Evolutionary conservation across 345 rosid genomes (phyloP), one percentile per base, ranked within the genome.

Genomic region (Carallia brachiata): DNA sequence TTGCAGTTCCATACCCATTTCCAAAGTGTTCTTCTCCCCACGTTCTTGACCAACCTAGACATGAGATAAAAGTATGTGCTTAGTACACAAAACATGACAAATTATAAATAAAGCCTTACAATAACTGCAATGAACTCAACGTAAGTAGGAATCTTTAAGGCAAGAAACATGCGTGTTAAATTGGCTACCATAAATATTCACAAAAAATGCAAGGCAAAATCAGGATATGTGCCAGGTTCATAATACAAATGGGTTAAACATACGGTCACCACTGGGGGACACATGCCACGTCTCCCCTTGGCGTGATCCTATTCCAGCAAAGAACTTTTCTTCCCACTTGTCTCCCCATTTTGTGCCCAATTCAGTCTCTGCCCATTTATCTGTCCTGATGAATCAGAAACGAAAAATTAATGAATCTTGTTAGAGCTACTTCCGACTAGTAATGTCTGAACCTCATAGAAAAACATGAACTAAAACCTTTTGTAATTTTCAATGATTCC

Each of bases 231-330:
- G 19, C 36, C 36, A 52, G 53, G 17, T 16, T 19, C 36, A 65
- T 7, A 52, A 59, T 15, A 64, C 52, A 62, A 28, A 52, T 36
- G 63, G 61, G 67, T 48, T 69, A 61, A 61, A 82, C 97, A 54
- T 67, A 95, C 99, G 91, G 73, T 90, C 91, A 50, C 81, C 88
- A 8, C 80, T 76, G 12, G 97, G 89, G 73, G 99, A 89, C 70
- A 86, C 95, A 79, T 95, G 97, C 99, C 99, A 95, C 2, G 97
- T 95, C 86, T 95, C 99, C 76, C 99, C 99, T 70, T 95, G 99
- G 30, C 99, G 97, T 19, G 97, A 82, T 77, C 99, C 99, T 68
- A 94, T 90, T 44, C 97, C 97, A 67, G 92, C 77, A 79, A 95
- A 95, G 83, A 95, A 95, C 75, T 85, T 95, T 55, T 95, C 99